Evolutionary conservation across 2,329 filamentous ascomycete species (phyloP), one percentile per base, ranked within the genome.

Genomic region (Xenoacremonium recifei): DNA sequence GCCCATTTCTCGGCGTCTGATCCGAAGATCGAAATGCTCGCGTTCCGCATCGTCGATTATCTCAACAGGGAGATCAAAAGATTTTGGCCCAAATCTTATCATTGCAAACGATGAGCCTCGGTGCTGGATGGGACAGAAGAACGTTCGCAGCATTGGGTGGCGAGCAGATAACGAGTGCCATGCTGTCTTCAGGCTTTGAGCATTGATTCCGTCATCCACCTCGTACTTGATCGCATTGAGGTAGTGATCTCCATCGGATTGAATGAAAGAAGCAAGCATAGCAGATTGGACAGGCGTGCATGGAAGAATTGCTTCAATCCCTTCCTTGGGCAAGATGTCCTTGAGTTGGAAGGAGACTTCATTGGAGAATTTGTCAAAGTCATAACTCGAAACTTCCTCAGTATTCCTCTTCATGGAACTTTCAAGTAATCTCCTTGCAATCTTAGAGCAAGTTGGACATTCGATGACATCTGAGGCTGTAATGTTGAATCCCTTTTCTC

Each of bases 221-320:
- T 67, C 55, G 55, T 85, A 76, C 16, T 72, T 70, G 27, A 89
- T 66, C 44, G 81, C 80, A 55, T 95, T 96, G 57, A 95, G 78
- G 58, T 96, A 96, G 25, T 85, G 68, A 3, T 65, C 58, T 0
- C 87, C 87, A 1, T 76, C 63, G 0, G 85, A 88, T 39, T 81
- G 76, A 15, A 86, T 58, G 48, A 86, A 95, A 15, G 88, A 81
- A 0, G 82, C 82, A 37, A 96, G 61, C 77, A 96, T 90, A 1
- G 87, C 89, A 36, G 79, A 77, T 55, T 96, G 91, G 1, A 90
- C 71, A 1, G 85, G 74, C 0, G 90, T 95, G 59, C 89, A 95
- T 0, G 91, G 91, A 1, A 86, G 71, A 4, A 93, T 59, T 1
- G 73, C 67, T 48, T 85, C 75, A 1, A 89, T 50, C 0, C 65